These are phyloP conservation scores for Murraya koenigii DNA, from an alignment of 345 rosid species.

Conservation along the genomic window DNA sequence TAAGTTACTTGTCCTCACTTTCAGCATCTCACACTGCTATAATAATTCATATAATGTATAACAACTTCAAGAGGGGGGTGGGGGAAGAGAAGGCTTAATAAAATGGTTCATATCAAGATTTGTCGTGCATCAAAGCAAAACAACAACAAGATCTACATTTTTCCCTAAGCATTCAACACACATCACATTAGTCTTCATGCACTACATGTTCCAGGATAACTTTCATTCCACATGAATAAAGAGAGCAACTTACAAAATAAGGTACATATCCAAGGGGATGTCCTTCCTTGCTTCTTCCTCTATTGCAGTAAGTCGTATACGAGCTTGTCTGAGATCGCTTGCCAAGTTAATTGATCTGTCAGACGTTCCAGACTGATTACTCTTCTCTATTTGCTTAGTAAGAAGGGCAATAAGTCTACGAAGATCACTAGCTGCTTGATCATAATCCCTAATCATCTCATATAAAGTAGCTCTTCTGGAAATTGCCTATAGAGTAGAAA, in stretches of 20 bases:
- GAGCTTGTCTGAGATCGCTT: conserved; percentile 69
- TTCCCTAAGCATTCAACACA: background rate
- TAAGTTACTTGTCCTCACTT: background rate
- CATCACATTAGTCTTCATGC: background rate
- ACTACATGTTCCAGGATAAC: background rate
- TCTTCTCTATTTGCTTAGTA: conserved; percentile 62
- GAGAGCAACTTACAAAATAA: conserved; percentile 70
- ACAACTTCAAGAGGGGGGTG: background rate
- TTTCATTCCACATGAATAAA: background rate
- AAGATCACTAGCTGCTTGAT: conserved; percentile 78
- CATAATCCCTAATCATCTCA: conserved; percentile 90
- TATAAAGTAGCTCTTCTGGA: conserved; percentile 81
- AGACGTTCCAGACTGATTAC: conserved; percentile 36
- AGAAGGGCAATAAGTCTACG: conserved; percentile 56
- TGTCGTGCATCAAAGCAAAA: background rate
- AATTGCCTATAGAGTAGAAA: conserved; percentile 57
- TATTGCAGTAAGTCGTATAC: conserved; percentile 49
- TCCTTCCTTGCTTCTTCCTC: conserved; percentile 82
- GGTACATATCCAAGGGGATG: conserved; percentile 76
- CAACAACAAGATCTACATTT: background rate
- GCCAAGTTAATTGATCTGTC: conserved; percentile 49
- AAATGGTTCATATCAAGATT: too few relatives aligned
- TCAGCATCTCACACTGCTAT: background rate
- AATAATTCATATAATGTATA: background rate
- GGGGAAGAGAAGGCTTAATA: background rate